Percentiles rank a stretch among this genome's conserved stretches.
phyloP scores from a whole-genome alignment of 306 rosid species.

The Rosa persica region DNA sequence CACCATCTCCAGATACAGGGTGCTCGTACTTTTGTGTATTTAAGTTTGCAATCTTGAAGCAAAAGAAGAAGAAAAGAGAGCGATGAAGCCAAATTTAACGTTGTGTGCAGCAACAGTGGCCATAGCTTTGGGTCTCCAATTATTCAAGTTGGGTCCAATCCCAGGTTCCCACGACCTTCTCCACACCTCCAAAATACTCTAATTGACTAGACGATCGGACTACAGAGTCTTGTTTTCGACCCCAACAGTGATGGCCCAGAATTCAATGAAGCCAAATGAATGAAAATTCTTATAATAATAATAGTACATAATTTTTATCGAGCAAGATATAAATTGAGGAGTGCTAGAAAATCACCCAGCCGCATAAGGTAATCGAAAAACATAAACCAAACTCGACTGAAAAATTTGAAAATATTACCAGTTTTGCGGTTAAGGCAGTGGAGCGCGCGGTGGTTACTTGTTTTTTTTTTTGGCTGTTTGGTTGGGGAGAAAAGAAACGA shows the following conservation, averaged over 20 bases:
- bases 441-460: neutral
- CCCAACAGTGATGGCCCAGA: slow-evolving; percentile 59
- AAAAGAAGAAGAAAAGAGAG: neutral
- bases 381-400: neutral
- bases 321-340: no score
- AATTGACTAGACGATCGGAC: slow-evolving; percentile 58
- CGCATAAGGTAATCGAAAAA: neutral
- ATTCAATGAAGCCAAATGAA: neutral
- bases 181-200: slow-evolving; percentile 43
- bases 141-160: slow-evolving; percentile 37
- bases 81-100: slow-evolving; percentile 38
- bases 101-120: slow-evolving; percentile 40
- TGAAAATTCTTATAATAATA: no score
- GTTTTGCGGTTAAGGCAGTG: neutral
- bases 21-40: no score
- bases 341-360: neutral
- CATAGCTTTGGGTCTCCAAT: slow-evolving; percentile 25
- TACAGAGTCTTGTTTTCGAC: slow-evolving; percentile 80
- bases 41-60: no score
- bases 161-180: slow-evolving; percentile 53
- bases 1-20: no score
- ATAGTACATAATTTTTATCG: no score
- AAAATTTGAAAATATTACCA: neutral
- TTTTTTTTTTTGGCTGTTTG: no score
- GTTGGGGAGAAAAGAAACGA: neutral